Conservation (phyloP, 1,284 basidiomycete genomes). For the Mrakiaceae sp. region DNA sequence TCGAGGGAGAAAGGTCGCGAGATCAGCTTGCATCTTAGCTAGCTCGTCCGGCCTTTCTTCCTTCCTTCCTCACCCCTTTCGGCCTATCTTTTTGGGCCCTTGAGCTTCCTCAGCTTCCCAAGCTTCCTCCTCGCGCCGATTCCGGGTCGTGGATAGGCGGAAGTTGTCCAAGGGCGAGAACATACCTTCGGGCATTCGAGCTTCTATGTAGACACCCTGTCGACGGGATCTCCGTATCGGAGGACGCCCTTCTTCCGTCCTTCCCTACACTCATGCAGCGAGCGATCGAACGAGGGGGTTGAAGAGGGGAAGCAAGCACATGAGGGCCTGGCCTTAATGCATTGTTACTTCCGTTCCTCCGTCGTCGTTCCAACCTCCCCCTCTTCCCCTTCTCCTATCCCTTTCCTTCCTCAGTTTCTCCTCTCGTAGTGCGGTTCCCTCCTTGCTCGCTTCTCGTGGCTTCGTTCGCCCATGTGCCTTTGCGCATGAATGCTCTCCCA, state of each 20-base stretch:
- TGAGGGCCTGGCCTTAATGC: too few species aligned
- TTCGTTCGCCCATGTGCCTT: not conserved
- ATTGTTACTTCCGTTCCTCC: too few species aligned
- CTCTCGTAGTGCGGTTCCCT: not conserved
- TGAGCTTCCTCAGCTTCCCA: not conserved
- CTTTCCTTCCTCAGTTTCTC: conserved; percentile 15
- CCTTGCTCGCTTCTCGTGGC: not conserved
- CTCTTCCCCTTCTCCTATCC: not conserved
- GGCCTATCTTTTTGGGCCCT: not conserved
- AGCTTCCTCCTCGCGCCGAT: too few species aligned
- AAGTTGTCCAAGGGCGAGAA: too few species aligned
- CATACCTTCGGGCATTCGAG: too few species aligned
- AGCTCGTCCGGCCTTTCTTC: not conserved
- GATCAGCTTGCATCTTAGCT: not conserved
- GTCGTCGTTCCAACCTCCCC: not conserved
- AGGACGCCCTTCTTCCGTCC: too few species aligned
- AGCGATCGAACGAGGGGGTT: too few species aligned
- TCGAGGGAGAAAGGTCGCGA: not conserved
- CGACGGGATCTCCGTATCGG: too few species aligned
- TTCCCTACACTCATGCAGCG: too few species aligned
- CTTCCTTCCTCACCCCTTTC: not conserved
- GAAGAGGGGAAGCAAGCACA: too few species aligned
- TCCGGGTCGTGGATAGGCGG: too few species aligned
- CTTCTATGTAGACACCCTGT: too few species aligned
- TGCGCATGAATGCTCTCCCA: not conserved